phyloP scores from a whole-genome alignment of 1,284 basidiomycete species.

The Flammula alnicola region DNA sequence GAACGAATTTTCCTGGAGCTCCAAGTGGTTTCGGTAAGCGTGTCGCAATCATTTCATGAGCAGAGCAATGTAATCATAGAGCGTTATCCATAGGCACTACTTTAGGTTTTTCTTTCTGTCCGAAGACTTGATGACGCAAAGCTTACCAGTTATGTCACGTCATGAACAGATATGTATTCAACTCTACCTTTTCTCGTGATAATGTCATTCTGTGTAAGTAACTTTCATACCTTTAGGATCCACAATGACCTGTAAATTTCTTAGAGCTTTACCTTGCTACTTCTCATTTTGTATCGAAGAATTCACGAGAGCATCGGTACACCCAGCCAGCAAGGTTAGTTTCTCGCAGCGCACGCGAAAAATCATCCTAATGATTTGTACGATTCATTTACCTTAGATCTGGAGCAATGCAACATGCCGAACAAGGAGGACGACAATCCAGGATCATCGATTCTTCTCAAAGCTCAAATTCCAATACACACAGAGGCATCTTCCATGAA shows the following conservation, averaged over 20 bases:
- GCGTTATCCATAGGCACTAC: not conserved
- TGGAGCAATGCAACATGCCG: too few relatives aligned
- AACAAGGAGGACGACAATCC: too few relatives aligned
- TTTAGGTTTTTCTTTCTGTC: not conserved
- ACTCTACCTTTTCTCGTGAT: not conserved
- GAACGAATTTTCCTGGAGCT: constrained; percentile 28
- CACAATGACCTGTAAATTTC: not conserved
- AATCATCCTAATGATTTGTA: too few relatives aligned
- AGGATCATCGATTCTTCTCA: too few relatives aligned
- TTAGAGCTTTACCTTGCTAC: not conserved
- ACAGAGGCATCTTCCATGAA: too few relatives aligned
- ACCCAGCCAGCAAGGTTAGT: too few relatives aligned
- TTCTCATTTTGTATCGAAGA: not conserved
- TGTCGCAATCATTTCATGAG: not conserved
- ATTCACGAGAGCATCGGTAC: too few relatives aligned
- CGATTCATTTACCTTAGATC: too few relatives aligned
- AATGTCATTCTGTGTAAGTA: not conserved
- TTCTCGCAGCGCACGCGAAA: too few relatives aligned
- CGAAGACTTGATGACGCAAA: not conserved
- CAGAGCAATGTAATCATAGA: not conserved
- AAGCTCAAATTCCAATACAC: too few relatives aligned
- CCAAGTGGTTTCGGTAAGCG: constrained; percentile 26
- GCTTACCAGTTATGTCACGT: too few relatives aligned
- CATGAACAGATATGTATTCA: not conserved
- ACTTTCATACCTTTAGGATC: not conserved